A percentile compares a stretch with the other conserved stretches of the same genome.
Evolutionary conservation across 805 yeast genomes (phyloP).

Genomic region (Blastobotrys terrestris): DNA sequence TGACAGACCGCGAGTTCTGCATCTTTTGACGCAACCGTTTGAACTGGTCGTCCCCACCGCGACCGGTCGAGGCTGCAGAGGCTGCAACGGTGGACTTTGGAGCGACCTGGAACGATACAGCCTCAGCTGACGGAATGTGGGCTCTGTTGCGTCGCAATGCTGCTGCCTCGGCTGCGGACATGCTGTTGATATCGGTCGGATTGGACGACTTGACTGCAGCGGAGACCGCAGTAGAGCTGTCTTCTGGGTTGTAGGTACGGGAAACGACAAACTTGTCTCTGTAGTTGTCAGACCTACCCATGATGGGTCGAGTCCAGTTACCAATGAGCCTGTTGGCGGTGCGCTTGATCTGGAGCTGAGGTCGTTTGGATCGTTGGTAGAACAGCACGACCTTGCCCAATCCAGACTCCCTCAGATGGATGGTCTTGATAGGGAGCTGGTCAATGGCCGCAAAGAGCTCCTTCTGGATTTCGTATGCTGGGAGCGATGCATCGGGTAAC

Average conservation of each 20-base stretch:
- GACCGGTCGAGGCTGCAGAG: slow-evolving; percentile 28
- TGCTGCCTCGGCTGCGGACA: slow-evolving; percentile 62
- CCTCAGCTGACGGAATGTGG: slow-evolving; percentile 88
- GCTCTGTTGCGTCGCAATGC: slow-evolving; percentile 92
- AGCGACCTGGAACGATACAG: slow-evolving; percentile 84
- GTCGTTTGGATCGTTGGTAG: slow-evolving; percentile 83
- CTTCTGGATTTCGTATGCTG: slow-evolving; percentile 94
- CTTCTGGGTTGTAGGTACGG: slow-evolving; percentile 47
- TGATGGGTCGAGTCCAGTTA: slow-evolving; percentile 97
- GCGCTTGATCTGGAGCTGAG: slow-evolving; percentile 80
- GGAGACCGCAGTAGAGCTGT: slow-evolving; percentile 9
- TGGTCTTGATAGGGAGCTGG: slow-evolving; percentile 86
- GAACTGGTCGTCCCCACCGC: slow-evolving; percentile 58
- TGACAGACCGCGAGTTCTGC: slow-evolving; percentile 41
- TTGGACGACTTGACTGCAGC: slow-evolving; percentile 13
- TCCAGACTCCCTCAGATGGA: slow-evolving; percentile 90
- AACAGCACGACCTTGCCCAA: slow-evolving; percentile 90
- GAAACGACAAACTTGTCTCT: slow-evolving; percentile 74
- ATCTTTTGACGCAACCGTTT: slow-evolving; percentile 62
- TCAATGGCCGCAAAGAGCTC: slow-evolving; percentile 70
- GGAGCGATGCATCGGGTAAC: slow-evolving; percentile 93
- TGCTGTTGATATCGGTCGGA: slow-evolving; percentile 27
- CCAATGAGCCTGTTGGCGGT: slow-evolving; percentile 87
- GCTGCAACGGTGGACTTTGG: slow-evolving; percentile 49
- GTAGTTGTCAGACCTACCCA: slow-evolving; percentile 92